A percentile compares a stretch with the other conserved stretches of the same genome.
These are phyloP conservation scores for Lactarius pseudohatsudake DNA, from an alignment of 768 basidiomycete genomes.

Conservation along the genomic window DNA sequence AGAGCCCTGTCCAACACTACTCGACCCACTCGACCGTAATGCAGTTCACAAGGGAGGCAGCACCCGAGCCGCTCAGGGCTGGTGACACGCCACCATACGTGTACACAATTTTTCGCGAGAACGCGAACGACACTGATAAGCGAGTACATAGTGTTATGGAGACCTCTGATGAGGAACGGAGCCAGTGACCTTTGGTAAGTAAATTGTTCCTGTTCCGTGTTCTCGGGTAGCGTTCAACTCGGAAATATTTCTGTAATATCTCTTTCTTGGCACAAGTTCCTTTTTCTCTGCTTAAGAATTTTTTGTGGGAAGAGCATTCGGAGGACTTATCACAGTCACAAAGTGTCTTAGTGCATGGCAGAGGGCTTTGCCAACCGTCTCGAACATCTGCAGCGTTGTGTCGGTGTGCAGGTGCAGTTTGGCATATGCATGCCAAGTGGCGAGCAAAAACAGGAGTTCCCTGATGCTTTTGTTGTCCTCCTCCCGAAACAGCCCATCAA, in stretches of 20 bases:
- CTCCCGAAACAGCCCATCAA: conserved; percentile 29
- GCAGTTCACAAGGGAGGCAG: background rate
- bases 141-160: too few relatives aligned
- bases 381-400: background rate
- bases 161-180: too few relatives aligned
- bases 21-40: conserved; percentile 11
- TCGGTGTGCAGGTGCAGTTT: background rate
- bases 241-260: too few relatives aligned
- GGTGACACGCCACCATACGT: background rate
- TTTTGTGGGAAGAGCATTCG: too few relatives aligned
- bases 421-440: background rate
- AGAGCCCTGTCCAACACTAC: conserved; percentile 18
- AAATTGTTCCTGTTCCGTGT: too few relatives aligned
- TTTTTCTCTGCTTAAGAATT: too few relatives aligned
- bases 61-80: background rate
- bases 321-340: background rate
- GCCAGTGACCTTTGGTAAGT: too few relatives aligned
- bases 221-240: too few relatives aligned
- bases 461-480: conserved; percentile 45
- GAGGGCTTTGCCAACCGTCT: background rate
- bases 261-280: too few relatives aligned
- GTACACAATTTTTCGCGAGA: conserved; percentile 8
- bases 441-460: conserved; percentile 31
- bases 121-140: conserved; percentile 3
- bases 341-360: background rate